Evolutionary conservation across 148 eudicot genomes (phyloP), one percentile per base, ranked within the genome.

Genomic region (Hydrangea macrophylla): DNA sequence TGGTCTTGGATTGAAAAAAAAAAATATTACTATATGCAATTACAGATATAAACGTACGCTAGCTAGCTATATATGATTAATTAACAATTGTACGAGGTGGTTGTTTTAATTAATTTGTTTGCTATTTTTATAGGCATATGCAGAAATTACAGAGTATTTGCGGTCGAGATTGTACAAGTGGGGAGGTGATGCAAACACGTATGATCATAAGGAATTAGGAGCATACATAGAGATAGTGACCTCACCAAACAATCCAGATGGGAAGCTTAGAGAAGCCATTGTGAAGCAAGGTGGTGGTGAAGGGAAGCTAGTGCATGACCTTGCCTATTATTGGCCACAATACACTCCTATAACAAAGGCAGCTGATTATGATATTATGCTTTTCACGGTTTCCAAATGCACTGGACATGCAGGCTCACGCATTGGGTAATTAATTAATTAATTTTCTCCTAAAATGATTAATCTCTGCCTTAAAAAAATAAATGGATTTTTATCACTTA

Each of bases 331-430:
- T 54, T 92, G 98, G 98, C 96, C 98, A 7, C 96, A 92, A 23
- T 88, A 86, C 67, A 85, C 96, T n/a, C 78, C 98, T 48, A 90
- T 94, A n/a, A 79, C 95, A 32, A 25, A 59, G 3, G 60, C 78
- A 2, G 80, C 79, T 35, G 78, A 81, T 60, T 73, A 62, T 53
- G 96, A 88, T 63, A 57, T 88, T 54, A 90, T 92, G 98, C 75
- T 92, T 1, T 92, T 92, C 68, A 90, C 96, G 2, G 55, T 79
- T 54, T 92, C 98, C 51, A 92, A 92, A 79, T 83, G 81, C 79
- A 83, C 90, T 2, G 98, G 98, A 26, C 96, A 94, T 62, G 98
- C 98, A 10, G 96, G 98, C n/a, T 86, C 92, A 3, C 81, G 98
- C 57, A 75, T 92, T 26, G 98, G 98, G 98, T 92, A 67, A 39